Conservation (phyloP, 192 early-diverging fungal species). For the Coemansia asiatica region DNA sequence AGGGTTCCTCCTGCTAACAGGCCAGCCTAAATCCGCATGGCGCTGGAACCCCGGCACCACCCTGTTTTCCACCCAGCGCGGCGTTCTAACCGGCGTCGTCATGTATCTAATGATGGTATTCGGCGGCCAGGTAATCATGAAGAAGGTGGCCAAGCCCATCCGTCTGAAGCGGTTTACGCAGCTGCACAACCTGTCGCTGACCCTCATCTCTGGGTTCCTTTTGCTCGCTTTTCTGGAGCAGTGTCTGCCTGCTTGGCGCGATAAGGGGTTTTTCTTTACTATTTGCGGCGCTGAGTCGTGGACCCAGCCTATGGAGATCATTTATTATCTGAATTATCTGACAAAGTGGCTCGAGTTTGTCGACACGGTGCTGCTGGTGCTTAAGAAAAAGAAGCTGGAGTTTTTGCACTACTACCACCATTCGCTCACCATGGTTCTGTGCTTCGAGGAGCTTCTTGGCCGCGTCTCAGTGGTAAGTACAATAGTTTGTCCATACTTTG, state of each 20-base stretch:
- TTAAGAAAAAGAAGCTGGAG: conserved; percentile 84
- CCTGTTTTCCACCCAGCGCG: conserved; percentile 51
- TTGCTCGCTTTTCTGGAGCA: conserved; percentile 78
- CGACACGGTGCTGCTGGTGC: conserved; percentile 84
- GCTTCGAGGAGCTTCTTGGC: conserved; percentile 79
- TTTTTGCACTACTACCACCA: conserved; percentile 97
- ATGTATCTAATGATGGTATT: conserved; percentile 81
- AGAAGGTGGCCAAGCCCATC: conserved; percentile 52
- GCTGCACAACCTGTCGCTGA: conserved; percentile 80
- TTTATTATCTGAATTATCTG: conserved; percentile 91
- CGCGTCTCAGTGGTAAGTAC: conserved; percentile 72
- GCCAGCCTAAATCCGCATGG: conserved; percentile 56
- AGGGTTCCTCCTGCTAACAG: conserved; percentile 41
- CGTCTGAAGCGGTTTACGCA: conserved; percentile 68
- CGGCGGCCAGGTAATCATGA: conserved; percentile 76
- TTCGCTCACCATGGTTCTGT: conserved; percentile 85
- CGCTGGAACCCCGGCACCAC: conserved; percentile 56
- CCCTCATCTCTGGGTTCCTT: conserved; percentile 70
- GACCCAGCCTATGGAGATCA: conserved; percentile 76
- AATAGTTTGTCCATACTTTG: not conserved
- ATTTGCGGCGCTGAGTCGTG: conserved; percentile 71
- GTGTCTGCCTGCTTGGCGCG: conserved; percentile 66
- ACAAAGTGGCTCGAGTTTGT: conserved; percentile 91
- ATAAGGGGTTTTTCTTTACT: conserved; percentile 71
- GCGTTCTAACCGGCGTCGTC: conserved; percentile 52